phyloP scores from a whole-genome alignment of 1,139 yeast genomes.

The Geotrichum candidum region DNA sequence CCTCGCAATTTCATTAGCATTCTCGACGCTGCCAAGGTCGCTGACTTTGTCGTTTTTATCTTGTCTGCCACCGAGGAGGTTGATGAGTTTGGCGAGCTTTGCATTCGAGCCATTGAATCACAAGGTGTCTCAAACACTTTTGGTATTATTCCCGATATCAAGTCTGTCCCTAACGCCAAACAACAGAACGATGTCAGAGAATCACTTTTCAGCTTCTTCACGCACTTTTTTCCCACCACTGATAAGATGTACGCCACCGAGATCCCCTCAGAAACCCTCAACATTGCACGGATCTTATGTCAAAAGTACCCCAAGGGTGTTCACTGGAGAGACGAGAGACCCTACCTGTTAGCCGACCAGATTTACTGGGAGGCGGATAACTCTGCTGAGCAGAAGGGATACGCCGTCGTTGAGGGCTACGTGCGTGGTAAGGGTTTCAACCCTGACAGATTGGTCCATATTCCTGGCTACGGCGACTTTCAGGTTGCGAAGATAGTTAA shows the following conservation, averaged over 20 bases:
- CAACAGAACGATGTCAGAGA: conserved; percentile 72
- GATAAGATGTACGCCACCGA: conserved; percentile 75
- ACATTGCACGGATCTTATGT: conserved; percentile 68
- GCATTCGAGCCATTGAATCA: conserved; percentile 77
- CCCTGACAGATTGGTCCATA: conserved; percentile 69
- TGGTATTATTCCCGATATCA: conserved; percentile 75
- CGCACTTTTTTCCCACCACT: conserved; percentile 84
- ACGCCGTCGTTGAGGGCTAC: conserved; percentile 65
- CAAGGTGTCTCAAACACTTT: conserved; percentile 87
- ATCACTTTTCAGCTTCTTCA: conserved; percentile 75
- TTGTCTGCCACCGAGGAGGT: conserved; percentile 83
- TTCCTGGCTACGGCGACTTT: conserved; percentile 88
- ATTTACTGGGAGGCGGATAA: conserved; percentile 44
- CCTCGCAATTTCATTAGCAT: conserved; percentile 59
- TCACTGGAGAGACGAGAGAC: conserved; percentile 88
- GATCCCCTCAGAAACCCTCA: conserved; percentile 56
- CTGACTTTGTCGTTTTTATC: conserved; percentile 85
- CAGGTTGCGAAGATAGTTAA: conserved; percentile 54
- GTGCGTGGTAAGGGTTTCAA: conserved; percentile 83
- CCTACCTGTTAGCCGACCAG: conserved; percentile 73
- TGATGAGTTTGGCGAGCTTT: conserved; percentile 78
- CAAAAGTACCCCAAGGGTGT: conserved; percentile 83
- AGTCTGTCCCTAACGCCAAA: conserved; percentile 61
- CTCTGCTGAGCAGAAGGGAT: conserved; percentile 36
- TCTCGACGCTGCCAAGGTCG: conserved; percentile 79